Conservation (phyloP, 1,284 basidiomycete genomes). For the Fistulina hepatica region DNA sequence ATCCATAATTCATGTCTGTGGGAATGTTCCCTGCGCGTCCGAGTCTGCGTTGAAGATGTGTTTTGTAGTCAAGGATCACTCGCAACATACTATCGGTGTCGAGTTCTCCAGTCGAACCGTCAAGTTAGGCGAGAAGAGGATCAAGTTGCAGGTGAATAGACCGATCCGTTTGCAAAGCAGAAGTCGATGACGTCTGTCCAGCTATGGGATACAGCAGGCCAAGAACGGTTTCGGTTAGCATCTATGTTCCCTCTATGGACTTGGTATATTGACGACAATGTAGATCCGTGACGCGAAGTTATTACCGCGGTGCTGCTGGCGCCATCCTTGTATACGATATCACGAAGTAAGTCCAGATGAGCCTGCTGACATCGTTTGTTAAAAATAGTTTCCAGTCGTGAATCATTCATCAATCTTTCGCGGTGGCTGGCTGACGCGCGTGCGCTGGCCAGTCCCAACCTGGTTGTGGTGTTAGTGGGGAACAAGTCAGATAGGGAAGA, state of each 20-base stretch:
- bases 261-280: conserved; percentile 1
- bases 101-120: conserved; percentile 89
- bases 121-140: conserved; percentile 82
- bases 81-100: conserved; percentile 95
- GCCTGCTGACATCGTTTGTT: conserved; percentile 13
- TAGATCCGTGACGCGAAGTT: conserved; percentile 93
- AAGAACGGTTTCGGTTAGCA: conserved; percentile 79
- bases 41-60: conserved; percentile 1
- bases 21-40: not conserved
- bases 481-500: conserved; percentile 95
- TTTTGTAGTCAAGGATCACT: conserved; percentile 82
- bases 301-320: conserved; percentile 94
- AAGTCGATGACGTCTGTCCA: conserved; percentile 24
- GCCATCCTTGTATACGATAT: conserved; percentile 95
- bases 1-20: conserved; percentile 85
- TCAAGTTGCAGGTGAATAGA: conserved; percentile 77
- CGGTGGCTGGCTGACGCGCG: conserved; percentile 89
- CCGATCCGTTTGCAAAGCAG: conserved; percentile 10
- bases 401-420: conserved; percentile 71
- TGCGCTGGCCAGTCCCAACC: conserved; percentile 78
- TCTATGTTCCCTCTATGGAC: conserved; percentile 6
- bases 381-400: conserved; percentile 39
- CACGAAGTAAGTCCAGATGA: conserved; percentile 72
- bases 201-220: conserved; percentile 97
- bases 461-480: conserved; percentile 87